A percentile compares a stretch with the other conserved stretches of the same genome.
phyloP scores from a whole-genome alignment of 768 basidiomycete genomes.

The Tulasnella sp. region DNA sequence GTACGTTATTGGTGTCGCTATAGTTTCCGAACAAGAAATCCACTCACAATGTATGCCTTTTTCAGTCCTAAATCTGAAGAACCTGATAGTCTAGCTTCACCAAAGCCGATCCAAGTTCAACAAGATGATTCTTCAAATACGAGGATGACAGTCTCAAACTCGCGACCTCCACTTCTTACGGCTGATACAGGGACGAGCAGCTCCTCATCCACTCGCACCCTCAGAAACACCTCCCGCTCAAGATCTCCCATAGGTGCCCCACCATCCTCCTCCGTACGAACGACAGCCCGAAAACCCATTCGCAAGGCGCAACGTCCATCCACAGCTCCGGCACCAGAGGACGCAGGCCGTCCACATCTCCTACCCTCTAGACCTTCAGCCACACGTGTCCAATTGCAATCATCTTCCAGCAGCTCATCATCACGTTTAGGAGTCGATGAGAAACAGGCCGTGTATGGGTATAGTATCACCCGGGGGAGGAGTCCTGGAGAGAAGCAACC shows the following conservation, averaged over 20 bases:
- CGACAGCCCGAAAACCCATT: neutral
- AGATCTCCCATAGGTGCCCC: neutral
- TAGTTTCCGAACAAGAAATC: no score
- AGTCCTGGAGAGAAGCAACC: neutral
- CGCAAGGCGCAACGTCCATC: neutral
- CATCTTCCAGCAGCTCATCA: neutral
- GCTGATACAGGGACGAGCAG: no score
- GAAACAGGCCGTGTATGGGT: neutral
- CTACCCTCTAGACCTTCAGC: neutral
- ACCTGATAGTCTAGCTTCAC: no score
- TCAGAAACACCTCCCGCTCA: neutral
- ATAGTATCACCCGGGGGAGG: neutral
- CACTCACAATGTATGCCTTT: no score
- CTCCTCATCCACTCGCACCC: no score
- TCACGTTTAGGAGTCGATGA: no score
- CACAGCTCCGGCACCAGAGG: constrained; percentile 1
- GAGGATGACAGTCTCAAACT: no score
- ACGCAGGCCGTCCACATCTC: neutral
- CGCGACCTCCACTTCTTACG: no score
- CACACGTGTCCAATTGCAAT: neutral
- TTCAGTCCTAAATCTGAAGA: no score
- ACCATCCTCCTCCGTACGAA: neutral
- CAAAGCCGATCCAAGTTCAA: no score
- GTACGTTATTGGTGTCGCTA: no score
- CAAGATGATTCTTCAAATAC: no score